Percentiles rank a stretch among this genome's conserved stretches.
Evolutionary conservation across 768 basidiomycete genomes (phyloP).

Genomic region (Serendipita sp.): DNA sequence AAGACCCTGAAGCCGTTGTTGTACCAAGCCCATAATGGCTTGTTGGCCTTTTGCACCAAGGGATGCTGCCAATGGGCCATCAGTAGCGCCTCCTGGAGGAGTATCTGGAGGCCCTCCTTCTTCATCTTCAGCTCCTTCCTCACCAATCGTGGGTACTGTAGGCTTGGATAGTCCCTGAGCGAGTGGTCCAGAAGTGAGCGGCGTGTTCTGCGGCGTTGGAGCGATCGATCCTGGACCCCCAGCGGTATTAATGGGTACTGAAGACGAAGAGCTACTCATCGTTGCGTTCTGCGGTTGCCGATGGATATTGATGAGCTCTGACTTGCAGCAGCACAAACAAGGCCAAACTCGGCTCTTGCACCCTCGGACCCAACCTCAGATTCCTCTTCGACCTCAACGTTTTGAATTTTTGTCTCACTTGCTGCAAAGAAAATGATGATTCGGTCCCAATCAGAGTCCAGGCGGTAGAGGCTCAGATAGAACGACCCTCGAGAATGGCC

Average conservation of each 20-base stretch:
- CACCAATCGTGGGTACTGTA: conserved; percentile 73
- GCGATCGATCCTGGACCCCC: conserved; percentile 24
- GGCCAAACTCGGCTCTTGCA: no score
- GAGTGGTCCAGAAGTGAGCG: conserved; percentile 67
- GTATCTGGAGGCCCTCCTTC: conserved; percentile 20
- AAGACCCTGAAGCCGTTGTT: conserved; percentile 69
- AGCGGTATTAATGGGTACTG: conserved; percentile 6
- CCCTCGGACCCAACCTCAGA: no score
- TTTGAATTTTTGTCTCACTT: no score
- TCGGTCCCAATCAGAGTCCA: no score
- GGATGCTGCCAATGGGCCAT: conserved; percentile 21
- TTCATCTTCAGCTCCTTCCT: conserved; percentile 59
- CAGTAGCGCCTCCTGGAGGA: conserved; percentile 20
- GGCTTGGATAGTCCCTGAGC: conserved; percentile 67
- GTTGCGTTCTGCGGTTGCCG: neutral
- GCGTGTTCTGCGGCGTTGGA: conserved; percentile 92
- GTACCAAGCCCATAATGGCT: conserved; percentile 73
- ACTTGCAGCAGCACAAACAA: neutral
- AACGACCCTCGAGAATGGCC: no score
- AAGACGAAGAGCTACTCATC: conserved; percentile 5
- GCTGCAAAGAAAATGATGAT: no score
- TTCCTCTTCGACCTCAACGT: no score
- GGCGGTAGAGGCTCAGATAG: no score
- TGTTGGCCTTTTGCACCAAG: conserved; percentile 21
- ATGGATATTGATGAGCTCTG: neutral